Conservation (phyloP, 148 eudicot genomes). For the Rheum nobile region DNA sequence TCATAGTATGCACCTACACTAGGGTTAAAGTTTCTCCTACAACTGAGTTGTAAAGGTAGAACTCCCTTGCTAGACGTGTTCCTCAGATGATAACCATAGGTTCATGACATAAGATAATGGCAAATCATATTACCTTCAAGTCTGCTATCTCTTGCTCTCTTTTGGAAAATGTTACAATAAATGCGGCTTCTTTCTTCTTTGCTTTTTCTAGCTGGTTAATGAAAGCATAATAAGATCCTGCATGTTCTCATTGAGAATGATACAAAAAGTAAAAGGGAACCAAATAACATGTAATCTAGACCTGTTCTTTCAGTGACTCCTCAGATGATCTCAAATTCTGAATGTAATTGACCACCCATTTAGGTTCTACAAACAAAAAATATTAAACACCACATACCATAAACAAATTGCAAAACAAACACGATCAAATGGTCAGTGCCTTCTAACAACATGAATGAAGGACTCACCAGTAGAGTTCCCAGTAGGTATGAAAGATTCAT, state of each 20-base stretch:
- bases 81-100: neutral
- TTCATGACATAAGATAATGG: neutral
- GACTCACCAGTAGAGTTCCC: conserved; percentile 63
- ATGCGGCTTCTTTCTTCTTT: conserved; percentile 97
- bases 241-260: neutral
- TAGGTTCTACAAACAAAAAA: conserved; percentile 47
- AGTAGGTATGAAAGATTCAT: conserved; percentile 60
- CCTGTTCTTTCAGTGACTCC: conserved; percentile 89
- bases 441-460: neutral
- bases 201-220: conserved; percentile 75
- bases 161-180: conserved; percentile 88
- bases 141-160: conserved; percentile 98
- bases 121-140: conserved; percentile 48
- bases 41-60: neutral
- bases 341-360: conserved; percentile 59
- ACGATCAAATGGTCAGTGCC: neutral
- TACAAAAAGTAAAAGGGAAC: neutral
- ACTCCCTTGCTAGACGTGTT: neutral
- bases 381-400: neutral
- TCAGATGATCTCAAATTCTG: conserved; percentile 76
- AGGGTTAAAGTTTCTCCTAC: neutral
- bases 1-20: neutral
- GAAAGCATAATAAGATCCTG: conserved; percentile 9
- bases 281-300: conserved; percentile 8
- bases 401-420: neutral